These are phyloP conservation scores for Cucurbitaria berberidis DNA, from an alignment of 2,329 filamentous ascomycete genomes.

Conservation along the genomic window DNA sequence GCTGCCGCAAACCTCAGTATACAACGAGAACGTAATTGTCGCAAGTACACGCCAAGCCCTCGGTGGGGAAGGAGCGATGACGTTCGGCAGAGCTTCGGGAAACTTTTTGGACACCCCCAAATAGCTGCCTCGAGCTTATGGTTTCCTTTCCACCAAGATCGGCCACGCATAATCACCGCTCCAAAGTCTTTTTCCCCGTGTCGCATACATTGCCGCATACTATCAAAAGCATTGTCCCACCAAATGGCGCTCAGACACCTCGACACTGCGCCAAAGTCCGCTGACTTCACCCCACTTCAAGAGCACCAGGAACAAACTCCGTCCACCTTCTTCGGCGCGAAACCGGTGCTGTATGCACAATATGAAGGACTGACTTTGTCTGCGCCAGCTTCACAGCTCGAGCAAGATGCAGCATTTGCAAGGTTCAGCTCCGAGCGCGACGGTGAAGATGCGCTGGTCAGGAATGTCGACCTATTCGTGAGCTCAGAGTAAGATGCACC, in stretches of 20 bases:
- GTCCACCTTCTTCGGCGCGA: constrained; percentile 71
- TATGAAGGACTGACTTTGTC: constrained; percentile 63
- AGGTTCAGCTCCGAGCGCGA: constrained; percentile 48
- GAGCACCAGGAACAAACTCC: constrained; percentile 78
- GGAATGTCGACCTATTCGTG: constrained; percentile 56
- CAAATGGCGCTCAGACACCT: constrained; percentile 58
- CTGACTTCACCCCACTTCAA: constrained; percentile 68
- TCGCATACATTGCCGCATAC: not conserved
- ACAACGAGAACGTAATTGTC: too few species aligned
- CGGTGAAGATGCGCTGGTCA: constrained; percentile 39
- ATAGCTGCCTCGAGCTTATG: constrained; percentile 1
- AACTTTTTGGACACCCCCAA: constrained; percentile 24
- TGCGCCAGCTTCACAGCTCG: constrained; percentile 61
- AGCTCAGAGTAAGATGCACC: constrained; percentile 49
- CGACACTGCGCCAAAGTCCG: constrained; percentile 60
- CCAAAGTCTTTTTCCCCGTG: not conserved
- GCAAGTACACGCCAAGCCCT: constrained; percentile 16
- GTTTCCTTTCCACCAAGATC: not conserved
- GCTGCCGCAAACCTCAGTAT: not conserved
- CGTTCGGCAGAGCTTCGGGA: constrained; percentile 20
- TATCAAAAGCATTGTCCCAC: not conserved
- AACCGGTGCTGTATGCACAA: constrained; percentile 73
- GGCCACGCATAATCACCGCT: not conserved
- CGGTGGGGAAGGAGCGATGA: constrained; percentile 27
- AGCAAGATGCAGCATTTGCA: constrained; percentile 54